A percentile compares a stretch with the other conserved stretches of the same genome.
Conservation (phyloP, 176 grass and related monocot genomes). For the Alloteropsis semialata region DNA sequence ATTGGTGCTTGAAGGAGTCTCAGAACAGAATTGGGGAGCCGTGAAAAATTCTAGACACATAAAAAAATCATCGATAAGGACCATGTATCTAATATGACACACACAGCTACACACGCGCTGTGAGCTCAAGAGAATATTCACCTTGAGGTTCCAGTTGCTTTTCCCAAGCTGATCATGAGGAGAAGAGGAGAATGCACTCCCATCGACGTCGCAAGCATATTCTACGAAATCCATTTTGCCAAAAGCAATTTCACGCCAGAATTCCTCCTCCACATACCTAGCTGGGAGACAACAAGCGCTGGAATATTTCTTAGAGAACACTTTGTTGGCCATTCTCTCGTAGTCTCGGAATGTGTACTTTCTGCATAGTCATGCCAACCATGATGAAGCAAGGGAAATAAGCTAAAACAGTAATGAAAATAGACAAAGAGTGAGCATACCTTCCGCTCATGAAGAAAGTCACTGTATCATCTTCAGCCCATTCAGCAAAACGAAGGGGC, state of each 20-base stretch:
- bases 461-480: conserved; percentile 79
- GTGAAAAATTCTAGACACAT: conserved; percentile 71
- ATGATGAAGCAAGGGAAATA: conserved; percentile 8
- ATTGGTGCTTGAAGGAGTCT: conserved; percentile 71
- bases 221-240: conserved; percentile 94
- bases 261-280: conserved; percentile 89
- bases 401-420: background rate
- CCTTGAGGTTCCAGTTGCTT: conserved; percentile 99
- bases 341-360: conserved; percentile 97
- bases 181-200: conserved; percentile 97
- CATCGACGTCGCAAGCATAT: conserved; percentile 98
- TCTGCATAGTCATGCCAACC: conserved; percentile 44
- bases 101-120: background rate
- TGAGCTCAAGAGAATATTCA: background rate
- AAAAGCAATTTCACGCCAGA: conserved; percentile 97
- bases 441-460: conserved; percentile 99
- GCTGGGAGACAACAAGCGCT: conserved; percentile 74
- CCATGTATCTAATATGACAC: background rate
- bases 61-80: conserved; percentile 12
- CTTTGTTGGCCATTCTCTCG: conserved; percentile 95
- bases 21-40: conserved; percentile 71
- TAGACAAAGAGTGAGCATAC: conserved; percentile 32
- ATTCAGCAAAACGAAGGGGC: conserved; percentile 84
- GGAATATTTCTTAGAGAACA: conserved; percentile 83
- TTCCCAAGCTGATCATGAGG: conserved; percentile 73